Evolutionary conservation across 306 rosid species (phyloP), one percentile per base, ranked within the genome.

Genomic region (Pyrus communis): DNA sequence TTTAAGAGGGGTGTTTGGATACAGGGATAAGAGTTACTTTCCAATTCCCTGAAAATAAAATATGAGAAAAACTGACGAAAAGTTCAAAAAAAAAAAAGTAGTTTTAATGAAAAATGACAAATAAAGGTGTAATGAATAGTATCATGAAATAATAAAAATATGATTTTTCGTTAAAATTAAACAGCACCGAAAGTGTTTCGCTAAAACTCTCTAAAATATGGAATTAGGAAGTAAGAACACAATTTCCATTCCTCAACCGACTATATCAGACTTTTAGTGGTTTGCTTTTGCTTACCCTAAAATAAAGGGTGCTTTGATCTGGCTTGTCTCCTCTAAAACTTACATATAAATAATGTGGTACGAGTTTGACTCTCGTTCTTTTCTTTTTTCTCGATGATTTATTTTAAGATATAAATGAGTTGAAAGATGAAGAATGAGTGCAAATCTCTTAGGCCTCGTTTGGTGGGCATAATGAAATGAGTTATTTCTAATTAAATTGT

Each of bases 261-360:
- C 35, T 17, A 7, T 40, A 5, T 11, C 40, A 19, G 23, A 21
- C 46, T 62, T 74, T 42, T 45, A 27, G 70, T 45, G 46, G 78
- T 43, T 27, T 61, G 70, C 70, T 27, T 27, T 74, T 61, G 60
- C 61, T 74, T 74, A 28, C 70, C 77, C 77, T 59, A 19, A 11
- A 74, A 27, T 23, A 25, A 25, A 19, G 78, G 78, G 70, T 3
- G 27, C 5, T 18, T n/a, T 74, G 77, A 74, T 45, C 19, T 74
- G 77, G 57, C 57, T 73, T 58, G 57, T 73, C 42, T 15, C 4
- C 19, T 38, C 31, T 38, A 64, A 49, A 51, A 17, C 21, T 17
- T 51, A 15, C 3, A 17, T 2, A 51, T 15, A 15, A 15, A 15
- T 15, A 7, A 2, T 2, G 9, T 51, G 14, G 10, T 0, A 22